Conservation (phyloP, 192 early-diverging fungal genomes). For the Linnemannia schmuckeri region DNA sequence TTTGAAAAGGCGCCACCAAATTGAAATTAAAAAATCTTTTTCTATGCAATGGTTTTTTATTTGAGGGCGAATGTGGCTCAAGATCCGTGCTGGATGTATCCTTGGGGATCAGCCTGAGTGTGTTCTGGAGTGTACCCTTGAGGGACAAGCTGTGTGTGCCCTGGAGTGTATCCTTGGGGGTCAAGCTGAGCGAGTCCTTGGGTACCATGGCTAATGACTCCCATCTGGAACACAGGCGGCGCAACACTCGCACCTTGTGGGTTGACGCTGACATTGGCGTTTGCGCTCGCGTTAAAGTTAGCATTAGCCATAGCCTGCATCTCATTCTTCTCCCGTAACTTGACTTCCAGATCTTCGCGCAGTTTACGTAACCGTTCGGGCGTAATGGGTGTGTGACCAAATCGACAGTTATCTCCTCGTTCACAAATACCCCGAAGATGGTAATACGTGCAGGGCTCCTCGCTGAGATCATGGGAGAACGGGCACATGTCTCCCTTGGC, state of each 20-base stretch:
- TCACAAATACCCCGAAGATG: slow-evolving; percentile 18
- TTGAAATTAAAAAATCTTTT: background rate
- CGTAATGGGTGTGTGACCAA: slow-evolving; percentile 26
- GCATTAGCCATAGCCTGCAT: background rate
- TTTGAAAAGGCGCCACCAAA: background rate
- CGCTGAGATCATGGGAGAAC: slow-evolving; percentile 25
- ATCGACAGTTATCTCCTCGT: slow-evolving; percentile 15
- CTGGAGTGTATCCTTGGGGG: background rate
- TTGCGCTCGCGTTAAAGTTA: background rate
- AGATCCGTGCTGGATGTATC: background rate
- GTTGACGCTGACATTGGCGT: background rate
- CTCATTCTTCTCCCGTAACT: slow-evolving; percentile 1
- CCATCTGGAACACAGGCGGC: slow-evolving; percentile 8
- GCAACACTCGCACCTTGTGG: background rate
- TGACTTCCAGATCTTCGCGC: background rate
- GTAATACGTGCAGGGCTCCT: slow-evolving; percentile 26
- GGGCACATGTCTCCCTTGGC: slow-evolving; percentile 27
- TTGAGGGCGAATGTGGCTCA: background rate
- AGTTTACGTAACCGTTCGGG: slow-evolving; percentile 9
- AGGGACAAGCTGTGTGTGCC: background rate
- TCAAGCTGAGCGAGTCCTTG: background rate
- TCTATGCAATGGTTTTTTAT: background rate
- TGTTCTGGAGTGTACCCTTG: slow-evolving; percentile 7
- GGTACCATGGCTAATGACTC: slow-evolving; percentile 7
- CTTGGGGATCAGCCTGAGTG: background rate